These are phyloP conservation scores for Samsoniella hepiali DNA, from an alignment of 2,329 filamentous ascomycete species.

Conservation along the genomic window DNA sequence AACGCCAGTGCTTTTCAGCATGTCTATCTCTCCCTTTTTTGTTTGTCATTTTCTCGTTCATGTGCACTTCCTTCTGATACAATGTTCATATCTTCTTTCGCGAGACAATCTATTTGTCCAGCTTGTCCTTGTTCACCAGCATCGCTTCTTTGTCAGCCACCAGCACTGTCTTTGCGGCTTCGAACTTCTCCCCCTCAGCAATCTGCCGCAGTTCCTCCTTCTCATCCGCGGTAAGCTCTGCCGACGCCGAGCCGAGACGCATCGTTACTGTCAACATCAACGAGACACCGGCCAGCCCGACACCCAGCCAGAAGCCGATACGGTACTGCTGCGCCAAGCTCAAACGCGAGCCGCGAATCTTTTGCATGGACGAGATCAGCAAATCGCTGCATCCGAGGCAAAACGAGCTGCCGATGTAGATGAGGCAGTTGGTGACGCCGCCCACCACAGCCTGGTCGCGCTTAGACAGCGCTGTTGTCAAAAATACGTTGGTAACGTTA, in stretches of 20 bases:
- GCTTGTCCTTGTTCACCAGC: neutral
- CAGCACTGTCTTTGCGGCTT: neutral
- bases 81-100: too few species aligned
- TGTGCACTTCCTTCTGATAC: too few species aligned
- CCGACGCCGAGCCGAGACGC: slow-evolving; percentile 17
- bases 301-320: slow-evolving; percentile 55
- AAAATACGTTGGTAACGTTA: slow-evolving; percentile 60
- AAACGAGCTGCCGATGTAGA: slow-evolving; percentile 58
- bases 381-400: slow-evolving; percentile 60
- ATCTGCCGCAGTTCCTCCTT: slow-evolving; percentile 15
- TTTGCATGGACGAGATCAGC: slow-evolving; percentile 37
- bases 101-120: neutral
- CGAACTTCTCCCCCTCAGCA: neutral
- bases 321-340: slow-evolving; percentile 47
- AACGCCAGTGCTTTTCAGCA: neutral
- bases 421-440: slow-evolving; percentile 54
- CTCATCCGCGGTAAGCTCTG: slow-evolving; percentile 18
- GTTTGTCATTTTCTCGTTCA: neutral
- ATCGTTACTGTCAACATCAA: slow-evolving; percentile 38
- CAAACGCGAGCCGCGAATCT: slow-evolving; percentile 19
- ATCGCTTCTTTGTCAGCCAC: neutral
- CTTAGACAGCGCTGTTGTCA: slow-evolving; percentile 55
- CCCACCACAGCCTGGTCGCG: slow-evolving; percentile 58
- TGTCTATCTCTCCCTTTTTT: neutral
- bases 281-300: slow-evolving; percentile 44